Evolutionary conservation across 2,329 filamentous ascomycete genomes (phyloP), one percentile per base, ranked within the genome.

Genomic region (Cylindrodendrum hubeiense): DNA sequence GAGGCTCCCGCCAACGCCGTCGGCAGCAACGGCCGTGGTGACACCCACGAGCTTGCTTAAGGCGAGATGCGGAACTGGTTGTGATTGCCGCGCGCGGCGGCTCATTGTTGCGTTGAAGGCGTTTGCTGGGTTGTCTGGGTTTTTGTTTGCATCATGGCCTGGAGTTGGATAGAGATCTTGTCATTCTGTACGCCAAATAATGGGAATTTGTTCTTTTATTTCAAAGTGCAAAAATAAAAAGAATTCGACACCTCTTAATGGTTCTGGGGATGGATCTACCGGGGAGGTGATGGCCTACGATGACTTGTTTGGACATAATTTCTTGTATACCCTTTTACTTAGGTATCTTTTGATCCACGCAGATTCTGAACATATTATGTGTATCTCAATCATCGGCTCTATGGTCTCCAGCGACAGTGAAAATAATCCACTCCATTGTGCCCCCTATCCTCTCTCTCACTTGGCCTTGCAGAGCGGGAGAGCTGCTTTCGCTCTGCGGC

Each of bases 41-140:
- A 82, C 59, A 79, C 83, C 61, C 80, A 83, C 46, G 82, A 84
- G 75, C 65, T 84, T 69, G 75, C 70, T 13, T 82, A 72, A 44
- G 19, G 19, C 15, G 19, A 30, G 52, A 13, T 12, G 34, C 34
- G 26, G 8, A 17, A n/a, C 28, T 33, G 17, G 12, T 5, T 33
- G 10, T 34, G 30, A 19, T n/a, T 19, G 19, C 39, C 26, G n/a
- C n/a, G 24, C 47, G 30, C 19, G 24, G 26, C 26, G 21, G 41
- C 43, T 60, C 30, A 19, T 44, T 52, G 33, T 50, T 49, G 19
- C 50, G 46, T 30, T 41, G 22, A 33, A 46, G 63, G 66, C 59
- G 66, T 68, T 69, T 37, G 52, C 56, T 50, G 54, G 67, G 49
- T 56, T 50, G 43, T 53, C 24, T 60, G 61, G 46, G 49, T 60